Conservation (phyloP, 352 stramenopile genomes). For the Elongisporangium prolatum region DNA sequence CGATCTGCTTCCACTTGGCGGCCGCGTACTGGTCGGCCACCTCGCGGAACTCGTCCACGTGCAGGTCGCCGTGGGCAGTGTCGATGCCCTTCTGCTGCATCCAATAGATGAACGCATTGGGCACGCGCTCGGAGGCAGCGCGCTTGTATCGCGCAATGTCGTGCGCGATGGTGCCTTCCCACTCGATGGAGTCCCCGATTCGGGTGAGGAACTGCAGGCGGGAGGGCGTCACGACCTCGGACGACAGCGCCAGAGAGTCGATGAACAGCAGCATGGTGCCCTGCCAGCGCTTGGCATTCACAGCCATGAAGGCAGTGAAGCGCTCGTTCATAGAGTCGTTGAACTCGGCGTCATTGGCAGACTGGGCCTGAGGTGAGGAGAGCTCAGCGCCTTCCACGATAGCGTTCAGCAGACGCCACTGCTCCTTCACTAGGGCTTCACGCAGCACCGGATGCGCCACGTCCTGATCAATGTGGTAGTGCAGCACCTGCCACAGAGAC, state of each 20-base stretch:
- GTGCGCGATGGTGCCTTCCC: slow-evolving; percentile 79
- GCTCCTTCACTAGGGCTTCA: slow-evolving; percentile 49
- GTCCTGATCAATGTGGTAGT: slow-evolving; percentile 86
- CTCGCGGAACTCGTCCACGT: slow-evolving; percentile 44
- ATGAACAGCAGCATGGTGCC: slow-evolving; percentile 75
- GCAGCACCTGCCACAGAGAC: slow-evolving; percentile 73
- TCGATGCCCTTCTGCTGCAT: slow-evolving; percentile 36
- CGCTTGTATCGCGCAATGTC: slow-evolving; percentile 68
- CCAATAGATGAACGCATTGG: slow-evolving; percentile 79
- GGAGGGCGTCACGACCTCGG: slow-evolving; percentile 51
- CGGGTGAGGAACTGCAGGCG: slow-evolving; percentile 54
- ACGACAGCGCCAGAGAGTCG: slow-evolving; percentile 57
- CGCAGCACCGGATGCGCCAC: slow-evolving; percentile 55
- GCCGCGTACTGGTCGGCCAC: slow-evolving; percentile 26
- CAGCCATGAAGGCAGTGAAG: slow-evolving; percentile 58
- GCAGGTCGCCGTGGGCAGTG: slow-evolving; percentile 21
- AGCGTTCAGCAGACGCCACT: slow-evolving; percentile 49
- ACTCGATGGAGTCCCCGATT: slow-evolving; percentile 84
- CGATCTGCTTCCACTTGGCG: slow-evolving; percentile 44
- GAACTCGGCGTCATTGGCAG: neutral
- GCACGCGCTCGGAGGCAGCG: slow-evolving; percentile 51
- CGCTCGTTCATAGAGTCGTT: slow-evolving; percentile 15
- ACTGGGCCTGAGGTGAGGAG: slow-evolving; percentile 13
- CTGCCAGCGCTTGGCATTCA: slow-evolving; percentile 79
- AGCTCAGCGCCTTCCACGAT: slow-evolving; percentile 70